phyloP scores from a whole-genome alignment of 1,284 basidiomycete species.

The Heterobasidion occidentale region DNA sequence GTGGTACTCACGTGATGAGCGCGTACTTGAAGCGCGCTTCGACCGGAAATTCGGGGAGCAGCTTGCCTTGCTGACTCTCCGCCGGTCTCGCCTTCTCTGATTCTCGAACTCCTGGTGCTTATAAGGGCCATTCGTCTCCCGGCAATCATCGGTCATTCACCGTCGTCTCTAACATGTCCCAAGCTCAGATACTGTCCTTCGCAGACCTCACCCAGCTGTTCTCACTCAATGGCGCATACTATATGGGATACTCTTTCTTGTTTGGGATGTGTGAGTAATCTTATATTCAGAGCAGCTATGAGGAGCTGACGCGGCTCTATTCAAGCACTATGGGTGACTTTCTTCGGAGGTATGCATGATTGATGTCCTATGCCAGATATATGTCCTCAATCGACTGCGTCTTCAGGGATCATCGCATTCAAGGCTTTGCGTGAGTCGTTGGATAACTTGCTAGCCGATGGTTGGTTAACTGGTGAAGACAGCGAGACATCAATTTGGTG shows the following conservation, averaged over 20 bases:
- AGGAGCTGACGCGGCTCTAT: conserved; percentile 2
- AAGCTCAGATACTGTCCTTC: conserved; percentile 25
- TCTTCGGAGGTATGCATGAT: conserved; percentile 46
- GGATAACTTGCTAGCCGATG: neutral
- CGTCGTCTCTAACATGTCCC: neutral
- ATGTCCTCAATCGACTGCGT: neutral
- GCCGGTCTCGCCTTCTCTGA: too few species aligned
- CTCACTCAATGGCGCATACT: conserved; percentile 41
- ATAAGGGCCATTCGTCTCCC: neutral
- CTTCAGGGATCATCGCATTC: conserved; percentile 48
- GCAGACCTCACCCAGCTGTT: conserved; percentile 32
- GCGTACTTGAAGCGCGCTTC: too few species aligned
- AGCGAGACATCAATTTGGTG: conserved; percentile 71
- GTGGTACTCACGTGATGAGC: too few species aligned
- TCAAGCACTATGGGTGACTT: conserved; percentile 56
- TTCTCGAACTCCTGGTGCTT: neutral
- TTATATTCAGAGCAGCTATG: neutral
- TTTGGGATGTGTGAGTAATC: conserved; percentile 59
- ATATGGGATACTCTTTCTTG: conserved; percentile 50
- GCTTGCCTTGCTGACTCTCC: too few species aligned
- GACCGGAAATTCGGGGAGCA: too few species aligned
- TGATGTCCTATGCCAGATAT: neutral
- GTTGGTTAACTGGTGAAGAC: neutral
- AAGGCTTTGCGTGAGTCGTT: conserved; percentile 42
- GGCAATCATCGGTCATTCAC: neutral